phyloP scores from a whole-genome alignment of 169 alveolate species.

The Cryptosporidium tyzzeri region DNA sequence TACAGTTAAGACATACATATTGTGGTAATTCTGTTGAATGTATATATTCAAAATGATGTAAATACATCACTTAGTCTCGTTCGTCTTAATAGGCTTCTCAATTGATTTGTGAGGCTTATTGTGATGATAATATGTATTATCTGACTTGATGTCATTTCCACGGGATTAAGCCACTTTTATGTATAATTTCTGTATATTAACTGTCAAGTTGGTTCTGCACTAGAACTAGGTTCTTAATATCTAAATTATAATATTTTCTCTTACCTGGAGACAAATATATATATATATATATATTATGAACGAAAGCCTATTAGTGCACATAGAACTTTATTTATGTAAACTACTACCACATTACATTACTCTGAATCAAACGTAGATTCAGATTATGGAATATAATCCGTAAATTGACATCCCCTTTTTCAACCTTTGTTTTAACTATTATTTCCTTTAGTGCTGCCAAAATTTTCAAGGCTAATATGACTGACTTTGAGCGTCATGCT shows the following conservation, averaged over 20 bases:
- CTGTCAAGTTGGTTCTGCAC: background rate
- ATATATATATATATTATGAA: background rate
- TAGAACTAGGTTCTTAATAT: background rate
- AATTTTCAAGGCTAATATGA: constrained; percentile 80
- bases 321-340: background rate
- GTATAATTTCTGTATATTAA: background rate
- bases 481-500: constrained; percentile 90
- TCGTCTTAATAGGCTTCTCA: constrained; percentile 52
- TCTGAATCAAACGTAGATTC: background rate
- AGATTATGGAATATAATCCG: background rate
- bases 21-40: background rate
- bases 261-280: background rate
- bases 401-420: background rate
- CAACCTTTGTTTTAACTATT: background rate
- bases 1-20: too few relatives aligned
- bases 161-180: background rate
- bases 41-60: constrained; percentile 36
- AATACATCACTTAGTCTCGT: constrained; percentile 64
- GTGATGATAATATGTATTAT: constrained; percentile 47
- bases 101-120: background rate
- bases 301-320: background rate
- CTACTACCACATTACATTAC: background rate
- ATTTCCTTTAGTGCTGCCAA: constrained; percentile 57
- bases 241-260: background rate
- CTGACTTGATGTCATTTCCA: constrained; percentile 31